Evolutionary conservation across 345 rosid genomes (phyloP).

Genomic region (Eucalyptus shirleyi): DNA sequence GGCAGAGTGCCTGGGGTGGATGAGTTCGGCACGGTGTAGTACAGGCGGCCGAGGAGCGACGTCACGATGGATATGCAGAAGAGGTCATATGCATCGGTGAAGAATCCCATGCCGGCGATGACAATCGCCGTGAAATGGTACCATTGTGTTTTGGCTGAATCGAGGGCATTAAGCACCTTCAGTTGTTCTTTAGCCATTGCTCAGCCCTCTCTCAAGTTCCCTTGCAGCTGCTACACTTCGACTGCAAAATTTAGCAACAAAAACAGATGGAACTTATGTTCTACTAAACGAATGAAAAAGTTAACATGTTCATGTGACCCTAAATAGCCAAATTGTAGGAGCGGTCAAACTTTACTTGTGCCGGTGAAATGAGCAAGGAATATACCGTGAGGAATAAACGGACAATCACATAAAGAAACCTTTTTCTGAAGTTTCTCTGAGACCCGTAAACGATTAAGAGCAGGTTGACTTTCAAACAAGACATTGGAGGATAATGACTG

Average conservation of each 20-base stretch:
- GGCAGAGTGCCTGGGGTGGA: neutral
- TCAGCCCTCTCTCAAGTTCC: neutral
- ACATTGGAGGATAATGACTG: neutral
- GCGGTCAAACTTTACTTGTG: neutral
- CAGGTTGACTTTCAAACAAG: neutral
- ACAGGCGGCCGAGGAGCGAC: slow-evolving; percentile 24
- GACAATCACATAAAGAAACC: neutral
- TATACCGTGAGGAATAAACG: neutral
- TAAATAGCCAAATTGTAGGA: neutral
- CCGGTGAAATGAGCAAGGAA: neutral
- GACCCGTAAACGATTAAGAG: neutral
- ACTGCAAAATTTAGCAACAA: neutral
- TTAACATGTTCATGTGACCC: neutral
- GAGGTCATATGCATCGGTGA: slow-evolving; percentile 55
- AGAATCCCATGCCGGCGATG: slow-evolving; percentile 61
- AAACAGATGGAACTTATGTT: neutral
- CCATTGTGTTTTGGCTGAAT: slow-evolving; percentile 29
- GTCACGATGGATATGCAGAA: slow-evolving; percentile 45
- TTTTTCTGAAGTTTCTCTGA: neutral
- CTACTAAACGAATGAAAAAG: neutral
- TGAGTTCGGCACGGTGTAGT: neutral
- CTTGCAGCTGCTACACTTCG: neutral
- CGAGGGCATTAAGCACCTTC: slow-evolving; percentile 36
- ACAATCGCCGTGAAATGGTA: slow-evolving; percentile 57
- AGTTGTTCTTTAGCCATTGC: neutral